A percentile compares a stretch with the other conserved stretches of the same genome.
phyloP scores from a whole-genome alignment of 1,284 basidiomycete species.

The Ganoderma boninense region DNA sequence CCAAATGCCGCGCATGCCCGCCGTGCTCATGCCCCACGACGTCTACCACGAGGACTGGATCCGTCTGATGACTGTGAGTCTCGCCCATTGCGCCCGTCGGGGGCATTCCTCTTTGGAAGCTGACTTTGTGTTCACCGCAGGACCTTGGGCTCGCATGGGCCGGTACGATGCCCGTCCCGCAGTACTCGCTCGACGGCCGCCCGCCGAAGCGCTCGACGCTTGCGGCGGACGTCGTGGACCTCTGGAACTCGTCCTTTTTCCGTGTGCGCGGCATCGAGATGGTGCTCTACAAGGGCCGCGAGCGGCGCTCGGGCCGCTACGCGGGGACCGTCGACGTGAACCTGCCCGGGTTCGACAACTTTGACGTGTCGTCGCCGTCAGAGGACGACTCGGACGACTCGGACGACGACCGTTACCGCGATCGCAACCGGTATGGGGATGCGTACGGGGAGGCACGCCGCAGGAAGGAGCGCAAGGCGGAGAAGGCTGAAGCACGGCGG shows the following conservation, averaged over 20 bases:
- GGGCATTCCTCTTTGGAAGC: too few species aligned
- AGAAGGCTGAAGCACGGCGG: constrained; percentile 49
- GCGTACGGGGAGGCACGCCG: constrained; percentile 52
- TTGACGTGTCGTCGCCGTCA: constrained; percentile 44
- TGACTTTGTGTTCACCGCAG: constrained; percentile 43
- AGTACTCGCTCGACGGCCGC: constrained; percentile 53
- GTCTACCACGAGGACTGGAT: constrained; percentile 81
- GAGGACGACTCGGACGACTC: constrained; percentile 43
- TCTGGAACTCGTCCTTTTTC: constrained; percentile 83
- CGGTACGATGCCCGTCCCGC: constrained; percentile 71
- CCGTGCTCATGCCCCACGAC: constrained; percentile 77
- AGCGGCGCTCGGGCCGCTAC: constrained; percentile 71
- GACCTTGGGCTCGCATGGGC: constrained; percentile 77
- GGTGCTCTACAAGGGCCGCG: constrained; percentile 77
- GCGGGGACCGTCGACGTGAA: constrained; percentile 62
- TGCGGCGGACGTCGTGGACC: constrained; percentile 72
- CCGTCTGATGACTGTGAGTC: constrained; percentile 71
- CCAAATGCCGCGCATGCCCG: constrained; percentile 72
- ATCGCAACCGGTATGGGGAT: constrained; percentile 50
- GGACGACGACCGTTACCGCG: constrained; percentile 49
- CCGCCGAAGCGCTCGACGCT: constrained; percentile 65
- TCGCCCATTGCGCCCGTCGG: neutral
- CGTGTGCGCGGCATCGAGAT: constrained; percentile 73
- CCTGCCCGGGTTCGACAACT: constrained; percentile 56
- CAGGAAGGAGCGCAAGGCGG: constrained; percentile 47